phyloP scores from a whole-genome alignment of 164 flowering plant genomes.

The Annona squamosa region DNA sequence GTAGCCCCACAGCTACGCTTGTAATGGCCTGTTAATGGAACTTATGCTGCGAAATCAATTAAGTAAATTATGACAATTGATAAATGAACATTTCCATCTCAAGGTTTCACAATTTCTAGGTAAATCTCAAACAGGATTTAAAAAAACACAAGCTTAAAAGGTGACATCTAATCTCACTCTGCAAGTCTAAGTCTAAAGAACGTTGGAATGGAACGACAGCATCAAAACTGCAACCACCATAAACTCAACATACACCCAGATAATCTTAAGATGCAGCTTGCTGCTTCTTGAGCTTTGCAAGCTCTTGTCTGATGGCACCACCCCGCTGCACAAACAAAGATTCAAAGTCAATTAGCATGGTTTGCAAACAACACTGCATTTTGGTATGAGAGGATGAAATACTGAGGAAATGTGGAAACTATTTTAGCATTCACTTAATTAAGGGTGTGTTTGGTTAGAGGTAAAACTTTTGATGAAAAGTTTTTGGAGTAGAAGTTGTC shows the following conservation, averaged over 20 bases:
- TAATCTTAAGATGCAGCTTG: slow-evolving; percentile 30
- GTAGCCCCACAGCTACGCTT: too few species aligned
- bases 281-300: slow-evolving; percentile 68
- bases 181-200: too few species aligned
- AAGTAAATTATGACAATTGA: too few species aligned
- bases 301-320: slow-evolving; percentile 68
- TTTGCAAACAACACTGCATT: too few species aligned
- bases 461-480: too few species aligned
- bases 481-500: too few species aligned
- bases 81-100: too few species aligned
- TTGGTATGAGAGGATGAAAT: neutral
- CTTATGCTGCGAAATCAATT: too few species aligned
- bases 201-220: neutral
- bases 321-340: slow-evolving; percentile 44
- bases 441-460: too few species aligned
- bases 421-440: too few species aligned
- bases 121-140: neutral
- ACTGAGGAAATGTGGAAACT: neutral
- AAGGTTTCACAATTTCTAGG: neutral
- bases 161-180: neutral
- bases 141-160: neutral
- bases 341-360: neutral
- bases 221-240: neutral
- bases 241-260: neutral
- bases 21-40: neutral